Evolutionary conservation across 139 green algal genomes (phyloP).

Genomic region (Desmodesmus armatus): DNA sequence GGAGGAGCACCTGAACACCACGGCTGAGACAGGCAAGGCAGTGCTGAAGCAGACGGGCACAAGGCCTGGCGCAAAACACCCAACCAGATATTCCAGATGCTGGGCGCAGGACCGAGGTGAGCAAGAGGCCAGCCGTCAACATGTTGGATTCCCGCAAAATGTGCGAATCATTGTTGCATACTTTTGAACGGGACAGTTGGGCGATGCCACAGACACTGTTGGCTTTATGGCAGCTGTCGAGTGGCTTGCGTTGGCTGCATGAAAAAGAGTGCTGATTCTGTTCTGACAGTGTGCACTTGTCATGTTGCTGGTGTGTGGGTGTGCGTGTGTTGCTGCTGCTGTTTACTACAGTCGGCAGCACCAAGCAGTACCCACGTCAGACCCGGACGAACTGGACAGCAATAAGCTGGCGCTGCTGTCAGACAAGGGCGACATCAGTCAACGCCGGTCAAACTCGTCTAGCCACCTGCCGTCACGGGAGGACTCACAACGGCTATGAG

Average conservation of each 20-base stretch:
- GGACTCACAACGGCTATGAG: too few relatives aligned
- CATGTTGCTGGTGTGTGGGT: neutral
- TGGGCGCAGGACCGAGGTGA: conserved; percentile 8
- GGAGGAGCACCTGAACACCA: conserved; percentile 54
- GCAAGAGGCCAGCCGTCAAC: neutral
- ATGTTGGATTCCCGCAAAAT: neutral
- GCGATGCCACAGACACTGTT: neutral
- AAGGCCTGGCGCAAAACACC: conserved; percentile 47
- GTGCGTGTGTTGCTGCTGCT: neutral
- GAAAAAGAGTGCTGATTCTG: neutral
- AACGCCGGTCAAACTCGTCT: too few relatives aligned
- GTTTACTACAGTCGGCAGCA: neutral
- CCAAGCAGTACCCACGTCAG: neutral
- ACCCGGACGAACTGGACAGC: conserved; percentile 39
- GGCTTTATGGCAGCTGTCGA: neutral
- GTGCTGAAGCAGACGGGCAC: conserved; percentile 50
- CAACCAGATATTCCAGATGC: conserved; percentile 41
- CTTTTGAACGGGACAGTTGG: neutral
- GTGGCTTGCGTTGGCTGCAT: neutral
- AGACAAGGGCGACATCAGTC: too few relatives aligned
- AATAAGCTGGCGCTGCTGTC: too few relatives aligned
- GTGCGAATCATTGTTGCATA: neutral
- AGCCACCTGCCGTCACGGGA: too few relatives aligned
- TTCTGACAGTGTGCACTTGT: neutral
- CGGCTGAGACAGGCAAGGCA: conserved; percentile 44